Evolutionary conservation across 805 yeast genomes (phyloP), one percentile per base, ranked within the genome.

Genomic region (Hanseniaspora thailandica): DNA sequence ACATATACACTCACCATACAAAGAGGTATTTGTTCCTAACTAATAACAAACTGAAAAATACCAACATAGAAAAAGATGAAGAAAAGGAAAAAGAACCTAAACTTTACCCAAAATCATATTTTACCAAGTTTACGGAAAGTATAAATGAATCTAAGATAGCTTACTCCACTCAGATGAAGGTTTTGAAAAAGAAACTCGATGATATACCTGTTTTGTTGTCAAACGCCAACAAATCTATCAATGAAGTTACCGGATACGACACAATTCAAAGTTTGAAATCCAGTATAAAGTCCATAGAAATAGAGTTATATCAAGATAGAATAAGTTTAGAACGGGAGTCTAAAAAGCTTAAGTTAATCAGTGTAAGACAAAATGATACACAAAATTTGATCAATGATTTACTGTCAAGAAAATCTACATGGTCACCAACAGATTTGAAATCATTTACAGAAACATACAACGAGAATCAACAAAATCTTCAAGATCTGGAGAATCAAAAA

Each of bases 221-320:
- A 20, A 20, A 38, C 15, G 82, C 85, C 0, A 76, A 86, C 0
- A 73, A 78, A 56, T 77, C 89, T 1, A 72, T 90, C 33, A 93
- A 93, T 62, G 96, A 88, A 60, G 81, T 88, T 10, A 90, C 98
- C 0, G 98, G 98, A 0, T 93, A 93, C 65, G 76, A 87, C 0
- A 73, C 81, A 19, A 86, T 93, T 54, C 95, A 86, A 62, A 71
- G 74, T 55, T 67, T 90, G 60, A 82, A 87, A 65, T 64, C 71
- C 28, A 68, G 76, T 1, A 86, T 93, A 30, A 78, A 75, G 8
- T 56, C 61, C 0, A 56, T 71, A 57, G 97, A 90, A 60, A 56
- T 57, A 13, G 71, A 74, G 31, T 64, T 86, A 38, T 69, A 70
- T 47, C 64, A 63, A 1, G 68, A 79, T 4, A 77, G 86, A 54